Base-by-base conservation (phyloP, 306 rosid species). In the Sicyos baderoa region DNA sequence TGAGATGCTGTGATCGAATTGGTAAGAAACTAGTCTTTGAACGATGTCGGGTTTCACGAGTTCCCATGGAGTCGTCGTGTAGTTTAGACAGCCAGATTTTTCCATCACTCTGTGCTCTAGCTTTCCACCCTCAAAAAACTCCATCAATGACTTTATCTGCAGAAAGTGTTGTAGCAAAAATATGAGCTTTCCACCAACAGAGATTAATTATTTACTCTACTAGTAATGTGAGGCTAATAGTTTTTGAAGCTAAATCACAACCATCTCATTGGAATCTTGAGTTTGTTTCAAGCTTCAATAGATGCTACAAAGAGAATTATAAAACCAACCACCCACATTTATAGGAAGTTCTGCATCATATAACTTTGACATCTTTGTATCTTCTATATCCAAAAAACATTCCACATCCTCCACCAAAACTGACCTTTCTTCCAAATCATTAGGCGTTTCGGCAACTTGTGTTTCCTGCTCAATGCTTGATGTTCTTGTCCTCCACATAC, bases 401-500 rank as follows among this genome's bases (percentile, higher is more conserved):
- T 72, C 90, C 29, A 73, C 45, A 53, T 84, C 83, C 48, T 84
- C 87, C 64, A 85, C 79, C 80, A 82, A 54, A 51, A 76, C 74
- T 18, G 78, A 62, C 69, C 73, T 80, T 21, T 76, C 88, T 40
- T 91, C 88, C 22, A 79, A 89, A 77, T 83, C 87, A 50, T 85
- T 88, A n/a, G 68, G 84, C 32, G 76, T 87, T 76, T 80, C 91
- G 12, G 80, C 52, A 63, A 79, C 71, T 50, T 80, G 80, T 56
- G 80, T 84, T 80, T 79, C 86, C 79, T 78, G 88, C 65, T 82
- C 80, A 3, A 85, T 84, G 71, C 71, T 66, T 32, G 75, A 58
- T 22, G 79, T 76, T 83, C 96, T 83, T 47, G 91, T 74, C 73
- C 89, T 89, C 98, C 98, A 89, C 82, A 92, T 76, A 17, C 85